These are phyloP conservation scores for Penicillium sp. DNA, from an alignment of 2,329 filamentous ascomycete species.

Conservation along the genomic window DNA sequence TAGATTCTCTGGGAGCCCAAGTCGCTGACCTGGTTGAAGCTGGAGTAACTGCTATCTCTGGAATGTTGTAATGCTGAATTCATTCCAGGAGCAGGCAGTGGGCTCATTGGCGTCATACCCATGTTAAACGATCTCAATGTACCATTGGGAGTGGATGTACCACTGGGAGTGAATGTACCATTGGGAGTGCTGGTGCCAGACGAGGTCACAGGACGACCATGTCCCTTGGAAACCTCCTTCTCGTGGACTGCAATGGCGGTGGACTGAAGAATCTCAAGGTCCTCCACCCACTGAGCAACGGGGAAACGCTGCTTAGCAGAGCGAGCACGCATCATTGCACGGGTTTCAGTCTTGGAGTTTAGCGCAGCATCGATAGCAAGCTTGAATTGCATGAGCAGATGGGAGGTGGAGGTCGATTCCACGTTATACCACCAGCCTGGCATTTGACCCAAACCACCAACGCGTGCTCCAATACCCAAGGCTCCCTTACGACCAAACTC, in stretches of 20 bases:
- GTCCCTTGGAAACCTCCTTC: constrained; percentile 47
- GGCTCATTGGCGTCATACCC: constrained; percentile 31
- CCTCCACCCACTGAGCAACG: constrained; percentile 70
- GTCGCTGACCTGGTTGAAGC: constrained; percentile 40
- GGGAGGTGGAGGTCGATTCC: constrained; percentile 67
- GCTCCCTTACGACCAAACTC: constrained; percentile 73
- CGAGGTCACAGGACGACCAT: constrained; percentile 45
- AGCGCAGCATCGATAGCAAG: constrained; percentile 66
- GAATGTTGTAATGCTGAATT: constrained; percentile 33
- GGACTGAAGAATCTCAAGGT: constrained; percentile 66
- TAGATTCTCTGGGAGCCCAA: constrained; percentile 47
- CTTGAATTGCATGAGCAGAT: constrained; percentile 70
- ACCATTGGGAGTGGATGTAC: constrained; percentile 41
- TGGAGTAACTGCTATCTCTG: constrained; percentile 32
- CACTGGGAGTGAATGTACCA: constrained; percentile 30
- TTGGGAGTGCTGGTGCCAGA: constrained; percentile 51
- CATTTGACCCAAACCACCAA: constrained; percentile 72
- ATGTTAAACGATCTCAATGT: constrained; percentile 31
- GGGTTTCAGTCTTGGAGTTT: constrained; percentile 60
- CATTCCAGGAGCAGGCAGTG: constrained; percentile 31
- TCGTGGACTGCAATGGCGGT: constrained; percentile 64
- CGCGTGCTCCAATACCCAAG: constrained; percentile 68
- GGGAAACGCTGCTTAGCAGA: constrained; percentile 71
- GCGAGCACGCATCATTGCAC: constrained; percentile 68
- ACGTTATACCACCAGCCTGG: constrained; percentile 75